Evolutionary conservation across 345 rosid species (phyloP).

Genomic region (Erysimum cheiranthoides): DNA sequence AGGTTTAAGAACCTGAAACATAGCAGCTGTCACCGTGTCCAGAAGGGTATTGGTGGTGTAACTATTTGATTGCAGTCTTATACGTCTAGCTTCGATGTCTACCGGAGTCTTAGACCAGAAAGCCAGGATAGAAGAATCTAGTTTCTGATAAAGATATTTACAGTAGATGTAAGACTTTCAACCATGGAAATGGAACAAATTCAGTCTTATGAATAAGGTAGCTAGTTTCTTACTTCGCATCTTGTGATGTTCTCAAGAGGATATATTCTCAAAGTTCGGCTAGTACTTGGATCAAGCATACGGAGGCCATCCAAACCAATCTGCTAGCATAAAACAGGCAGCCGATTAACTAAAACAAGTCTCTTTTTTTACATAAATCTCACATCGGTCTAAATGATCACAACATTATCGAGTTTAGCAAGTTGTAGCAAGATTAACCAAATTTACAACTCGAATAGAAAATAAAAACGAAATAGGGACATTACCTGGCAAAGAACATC

Average conservation of each 20-base stretch:
- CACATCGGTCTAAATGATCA: background rate
- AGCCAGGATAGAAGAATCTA: constrained; percentile 84
- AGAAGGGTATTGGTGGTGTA: constrained; percentile 89
- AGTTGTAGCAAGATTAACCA: background rate
- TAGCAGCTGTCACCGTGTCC: constrained; percentile 95
- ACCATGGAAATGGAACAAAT: background rate
- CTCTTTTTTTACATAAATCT: background rate
- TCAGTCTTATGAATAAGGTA: background rate
- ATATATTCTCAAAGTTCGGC: constrained; percentile 89
- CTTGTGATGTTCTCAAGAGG: constrained; percentile 91
- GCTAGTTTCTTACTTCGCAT: constrained; percentile 74
- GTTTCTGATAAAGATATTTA: constrained; percentile 51
- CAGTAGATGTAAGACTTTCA: constrained; percentile 26
- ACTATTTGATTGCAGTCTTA: constrained; percentile 92
- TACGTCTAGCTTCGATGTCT: constrained; percentile 90
- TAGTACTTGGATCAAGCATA: constrained; percentile 92
- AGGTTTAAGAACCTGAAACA: constrained; percentile 73
- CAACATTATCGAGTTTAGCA: background rate
- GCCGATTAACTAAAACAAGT: background rate
- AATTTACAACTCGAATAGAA: background rate
- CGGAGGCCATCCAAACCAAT: constrained; percentile 97
- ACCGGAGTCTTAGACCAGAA: constrained; percentile 98
- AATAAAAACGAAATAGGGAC: background rate
- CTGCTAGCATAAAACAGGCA: constrained; percentile 51
- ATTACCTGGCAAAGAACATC: constrained; percentile 96